A percentile compares a stretch with the other conserved stretches of the same genome.
Evolutionary conservation across 345 rosid genomes (phyloP).

Genomic region (Brassica incana): DNA sequence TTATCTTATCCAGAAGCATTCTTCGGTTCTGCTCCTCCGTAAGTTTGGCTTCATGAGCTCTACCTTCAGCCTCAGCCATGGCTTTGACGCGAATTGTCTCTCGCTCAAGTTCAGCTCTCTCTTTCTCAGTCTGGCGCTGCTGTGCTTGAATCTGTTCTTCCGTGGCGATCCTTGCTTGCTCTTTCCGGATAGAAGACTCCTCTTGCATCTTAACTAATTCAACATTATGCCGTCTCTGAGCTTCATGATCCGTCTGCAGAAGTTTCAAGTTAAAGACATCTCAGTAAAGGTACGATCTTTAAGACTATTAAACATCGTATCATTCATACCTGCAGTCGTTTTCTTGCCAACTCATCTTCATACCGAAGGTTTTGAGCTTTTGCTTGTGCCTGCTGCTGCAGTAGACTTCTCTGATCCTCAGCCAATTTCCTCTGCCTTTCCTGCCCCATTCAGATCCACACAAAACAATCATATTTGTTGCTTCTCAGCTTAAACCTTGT

Average conservation of each 20-base stretch:
- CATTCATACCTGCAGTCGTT: conserved; percentile 69
- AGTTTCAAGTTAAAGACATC: conserved; percentile 22
- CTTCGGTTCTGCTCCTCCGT: conserved; percentile 85
- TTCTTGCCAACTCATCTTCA: conserved; percentile 89
- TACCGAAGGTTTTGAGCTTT: conserved; percentile 74
- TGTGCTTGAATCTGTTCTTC: conserved; percentile 98
- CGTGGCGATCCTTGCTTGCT: conserved; percentile 70
- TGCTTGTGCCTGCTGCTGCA: conserved; percentile 85
- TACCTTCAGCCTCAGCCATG: conserved; percentile 96
- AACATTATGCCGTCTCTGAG: conserved; percentile 79
- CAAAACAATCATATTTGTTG: not conserved
- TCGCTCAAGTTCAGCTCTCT: conserved; percentile 89
- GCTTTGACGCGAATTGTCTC: conserved; percentile 96
- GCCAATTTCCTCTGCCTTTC: conserved; percentile 78
- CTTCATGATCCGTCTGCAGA: conserved; percentile 86
- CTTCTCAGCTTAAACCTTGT: not conserved
- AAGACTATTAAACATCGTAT: not conserved
- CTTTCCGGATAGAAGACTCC: conserved; percentile 74
- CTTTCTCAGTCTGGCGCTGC: conserved; percentile 97
- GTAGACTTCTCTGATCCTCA: conserved; percentile 80
- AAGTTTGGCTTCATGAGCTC: conserved; percentile 88
- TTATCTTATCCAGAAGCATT: conserved; percentile 77
- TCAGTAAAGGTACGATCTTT: conserved; percentile 6
- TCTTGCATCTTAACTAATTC: conserved; percentile 95
- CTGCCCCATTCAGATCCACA: conserved; percentile 52